Conservation (phyloP, 2,329 filamentous ascomycete genomes). For the Fonsecaea monophora region DNA sequence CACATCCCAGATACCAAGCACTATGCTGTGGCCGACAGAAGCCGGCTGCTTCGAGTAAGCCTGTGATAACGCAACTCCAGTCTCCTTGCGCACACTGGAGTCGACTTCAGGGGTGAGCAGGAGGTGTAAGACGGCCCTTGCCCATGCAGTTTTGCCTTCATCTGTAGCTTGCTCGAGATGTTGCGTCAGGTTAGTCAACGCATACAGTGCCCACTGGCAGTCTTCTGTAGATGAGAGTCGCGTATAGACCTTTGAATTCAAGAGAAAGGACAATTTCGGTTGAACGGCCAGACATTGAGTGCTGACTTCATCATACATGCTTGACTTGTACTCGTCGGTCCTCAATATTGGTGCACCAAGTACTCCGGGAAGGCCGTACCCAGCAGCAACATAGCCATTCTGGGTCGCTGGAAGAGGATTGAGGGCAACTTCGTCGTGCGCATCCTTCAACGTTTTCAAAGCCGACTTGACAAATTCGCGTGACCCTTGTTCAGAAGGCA, state of each 20-base stretch:
- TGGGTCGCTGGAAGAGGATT: constrained; percentile 83
- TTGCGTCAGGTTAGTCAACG: constrained; percentile 68
- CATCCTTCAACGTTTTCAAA: constrained; percentile 62
- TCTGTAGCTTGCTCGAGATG: constrained; percentile 60
- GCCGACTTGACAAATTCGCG: constrained; percentile 58
- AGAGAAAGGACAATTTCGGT: constrained; percentile 83
- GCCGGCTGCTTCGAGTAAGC: constrained; percentile 66
- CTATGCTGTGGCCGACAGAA: constrained; percentile 67
- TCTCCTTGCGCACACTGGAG: constrained; percentile 68
- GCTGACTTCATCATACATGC: constrained; percentile 33
- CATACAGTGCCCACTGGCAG: constrained; percentile 74
- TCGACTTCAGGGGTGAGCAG: constrained; percentile 69
- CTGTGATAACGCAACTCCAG: constrained; percentile 67
- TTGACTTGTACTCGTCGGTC: constrained; percentile 48
- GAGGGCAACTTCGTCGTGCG: constrained; percentile 76
- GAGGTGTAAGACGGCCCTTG: constrained; percentile 81
- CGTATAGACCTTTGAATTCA: constrained; percentile 83
- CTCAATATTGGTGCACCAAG: constrained; percentile 43
- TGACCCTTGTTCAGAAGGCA: constrained; percentile 53
- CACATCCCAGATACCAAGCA: constrained; percentile 81
- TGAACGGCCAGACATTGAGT: constrained; percentile 62
- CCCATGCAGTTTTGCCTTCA: constrained; percentile 73
- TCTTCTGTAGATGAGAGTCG: constrained; percentile 80
- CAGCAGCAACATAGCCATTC: constrained; percentile 79
- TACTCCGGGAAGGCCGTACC: constrained; percentile 60